phyloP scores from a whole-genome alignment of 106 monocot genomes.

The Ottelia alismoides region DNA sequence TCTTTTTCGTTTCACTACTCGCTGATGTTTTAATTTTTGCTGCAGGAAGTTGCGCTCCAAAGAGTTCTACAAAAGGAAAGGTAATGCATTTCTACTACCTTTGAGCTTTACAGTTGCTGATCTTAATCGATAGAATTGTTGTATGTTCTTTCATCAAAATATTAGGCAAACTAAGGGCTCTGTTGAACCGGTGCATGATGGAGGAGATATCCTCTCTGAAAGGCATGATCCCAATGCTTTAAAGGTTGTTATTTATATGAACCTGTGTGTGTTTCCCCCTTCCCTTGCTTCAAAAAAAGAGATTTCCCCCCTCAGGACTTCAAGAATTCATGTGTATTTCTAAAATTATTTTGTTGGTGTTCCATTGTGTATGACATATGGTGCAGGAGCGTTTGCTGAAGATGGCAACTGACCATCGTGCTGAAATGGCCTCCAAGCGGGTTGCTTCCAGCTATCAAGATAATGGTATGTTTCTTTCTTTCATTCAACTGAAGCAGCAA shows the following conservation, averaged over 20 bases:
- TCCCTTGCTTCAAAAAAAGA: too few relatives aligned
- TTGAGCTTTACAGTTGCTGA: not conserved
- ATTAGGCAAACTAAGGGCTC: slow-evolving; percentile 36
- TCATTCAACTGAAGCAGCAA: too few relatives aligned
- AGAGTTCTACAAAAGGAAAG: slow-evolving; percentile 83
- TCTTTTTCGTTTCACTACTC: too few relatives aligned
- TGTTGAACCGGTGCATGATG: slow-evolving; percentile 25
- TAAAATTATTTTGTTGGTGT: too few relatives aligned
- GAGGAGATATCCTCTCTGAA: slow-evolving; percentile 57
- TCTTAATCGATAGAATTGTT: not conserved
- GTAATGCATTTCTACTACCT: slow-evolving; percentile 14
- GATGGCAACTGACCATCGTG: slow-evolving; percentile 80
- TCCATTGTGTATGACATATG: not conserved
- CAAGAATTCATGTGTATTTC: too few relatives aligned
- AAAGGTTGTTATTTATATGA: slow-evolving; percentile 63
- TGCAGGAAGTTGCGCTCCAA: slow-evolving; percentile 77
- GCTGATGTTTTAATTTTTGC: slow-evolving; percentile 17
- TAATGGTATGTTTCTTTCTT: too few relatives aligned
- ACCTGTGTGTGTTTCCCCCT: too few relatives aligned
- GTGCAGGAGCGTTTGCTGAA: slow-evolving; percentile 74
- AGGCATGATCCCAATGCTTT: slow-evolving; percentile 69
- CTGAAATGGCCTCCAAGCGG: slow-evolving; percentile 76
- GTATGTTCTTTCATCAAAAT: too few relatives aligned
- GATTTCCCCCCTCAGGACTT: too few relatives aligned
- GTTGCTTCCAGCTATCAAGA: slow-evolving; percentile 35